Percentiles rank a stretch among this genome's conserved stretches.
Conservation (phyloP, 257 asterid species). For the Solanum piurae region DNA sequence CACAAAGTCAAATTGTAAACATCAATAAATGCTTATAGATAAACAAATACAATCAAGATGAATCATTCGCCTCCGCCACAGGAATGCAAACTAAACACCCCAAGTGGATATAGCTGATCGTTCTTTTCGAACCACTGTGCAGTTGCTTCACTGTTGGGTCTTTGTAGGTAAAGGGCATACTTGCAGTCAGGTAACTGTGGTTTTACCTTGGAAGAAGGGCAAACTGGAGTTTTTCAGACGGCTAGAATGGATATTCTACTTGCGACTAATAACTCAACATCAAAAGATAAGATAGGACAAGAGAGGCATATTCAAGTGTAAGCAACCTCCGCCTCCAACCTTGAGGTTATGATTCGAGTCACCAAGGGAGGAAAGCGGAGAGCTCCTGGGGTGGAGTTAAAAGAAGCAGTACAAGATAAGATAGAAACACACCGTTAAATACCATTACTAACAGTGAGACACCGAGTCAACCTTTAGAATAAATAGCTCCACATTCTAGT, state of each 20-base stretch:
- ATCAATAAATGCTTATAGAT: neutral
- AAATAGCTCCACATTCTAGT: constrained; percentile 5
- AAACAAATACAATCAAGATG: neutral
- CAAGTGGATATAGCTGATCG: neutral
- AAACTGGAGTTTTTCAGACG: neutral
- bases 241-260: neutral
- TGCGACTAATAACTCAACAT: neutral
- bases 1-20: neutral
- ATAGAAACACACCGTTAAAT: neutral
- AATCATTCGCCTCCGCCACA: neutral
- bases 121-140: neutral
- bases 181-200: neutral
- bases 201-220: neutral
- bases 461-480: neutral
- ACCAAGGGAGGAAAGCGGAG: neutral
- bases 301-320: neutral
- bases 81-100: neutral
- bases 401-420: neutral
- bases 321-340: neutral
- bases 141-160: neutral
- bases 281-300: neutral
- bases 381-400: neutral
- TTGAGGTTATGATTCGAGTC: neutral
- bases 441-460: neutral
- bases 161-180: neutral